phyloP scores from a whole-genome alignment of 1,284 basidiomycete species.

The Naganishia liquefaciens region DNA sequence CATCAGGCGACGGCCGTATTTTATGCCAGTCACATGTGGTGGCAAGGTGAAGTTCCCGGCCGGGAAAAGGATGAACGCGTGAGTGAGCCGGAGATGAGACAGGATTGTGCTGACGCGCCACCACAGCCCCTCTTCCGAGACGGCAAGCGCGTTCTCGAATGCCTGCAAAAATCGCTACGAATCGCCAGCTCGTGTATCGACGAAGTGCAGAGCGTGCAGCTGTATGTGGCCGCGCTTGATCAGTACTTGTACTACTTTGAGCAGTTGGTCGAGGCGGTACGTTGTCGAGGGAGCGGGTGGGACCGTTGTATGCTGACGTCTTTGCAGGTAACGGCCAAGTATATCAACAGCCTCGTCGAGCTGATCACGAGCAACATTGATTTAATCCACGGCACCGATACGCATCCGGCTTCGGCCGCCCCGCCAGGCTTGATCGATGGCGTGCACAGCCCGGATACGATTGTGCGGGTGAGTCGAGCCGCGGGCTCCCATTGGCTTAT shows the following conservation, averaged over 20 bases:
- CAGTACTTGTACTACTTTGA: slow-evolving; percentile 91
- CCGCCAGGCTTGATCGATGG: slow-evolving; percentile 83
- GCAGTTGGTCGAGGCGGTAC: slow-evolving; percentile 80
- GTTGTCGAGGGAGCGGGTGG: slow-evolving; percentile 38
- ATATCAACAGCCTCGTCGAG: slow-evolving; percentile 89
- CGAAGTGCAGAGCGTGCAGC: slow-evolving; percentile 87
- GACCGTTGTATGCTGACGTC: slow-evolving; percentile 18
- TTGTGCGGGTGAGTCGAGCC: slow-evolving; percentile 54
- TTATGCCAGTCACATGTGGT: slow-evolving; percentile 92
- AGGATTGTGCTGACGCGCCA: slow-evolving; percentile 1
- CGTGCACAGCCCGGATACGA: slow-evolving; percentile 86
- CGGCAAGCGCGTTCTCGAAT: slow-evolving; percentile 91
- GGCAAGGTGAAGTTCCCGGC: slow-evolving; percentile 69
- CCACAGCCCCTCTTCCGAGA: slow-evolving; percentile 79
- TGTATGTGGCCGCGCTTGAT: slow-evolving; percentile 91
- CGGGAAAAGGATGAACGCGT: slow-evolving; percentile 57
- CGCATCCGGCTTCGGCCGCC: slow-evolving; percentile 76
- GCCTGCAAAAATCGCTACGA: slow-evolving; percentile 86
- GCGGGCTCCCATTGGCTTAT: not conserved
- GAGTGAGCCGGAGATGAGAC: slow-evolving; percentile 30
- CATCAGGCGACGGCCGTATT: slow-evolving; percentile 94
- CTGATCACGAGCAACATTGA: slow-evolving; percentile 89
- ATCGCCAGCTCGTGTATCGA: slow-evolving; percentile 93
- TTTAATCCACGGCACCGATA: slow-evolving; percentile 75
- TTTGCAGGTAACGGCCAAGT: slow-evolving; percentile 83